A percentile compares a stretch with the other conserved stretches of the same genome.
Conservation (phyloP, 371 early-diverging fungal species). For the Coemansia sp. region DNA sequence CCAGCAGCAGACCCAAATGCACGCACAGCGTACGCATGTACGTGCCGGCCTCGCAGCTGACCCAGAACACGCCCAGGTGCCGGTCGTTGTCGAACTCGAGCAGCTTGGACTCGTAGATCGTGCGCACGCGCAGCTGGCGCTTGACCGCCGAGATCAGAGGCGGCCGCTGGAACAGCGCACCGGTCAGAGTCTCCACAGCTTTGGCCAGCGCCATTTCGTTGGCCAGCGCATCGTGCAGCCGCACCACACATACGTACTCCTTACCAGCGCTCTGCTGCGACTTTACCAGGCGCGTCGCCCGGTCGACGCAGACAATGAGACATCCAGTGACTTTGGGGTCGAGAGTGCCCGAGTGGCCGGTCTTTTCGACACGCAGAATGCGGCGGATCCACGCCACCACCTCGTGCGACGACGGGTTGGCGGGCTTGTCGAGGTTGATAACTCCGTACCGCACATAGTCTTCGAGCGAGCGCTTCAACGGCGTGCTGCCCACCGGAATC, state of each 20-base stretch:
- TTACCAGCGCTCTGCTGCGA: slow-evolving; percentile 99
- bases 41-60: slow-evolving; percentile 99
- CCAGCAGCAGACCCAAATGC: slow-evolving; percentile 96
- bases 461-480: slow-evolving; percentile 89
- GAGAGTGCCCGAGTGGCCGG: slow-evolving; percentile 99
- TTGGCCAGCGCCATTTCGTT: slow-evolving; percentile 81
- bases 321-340: slow-evolving; percentile 99
- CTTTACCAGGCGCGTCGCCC: slow-evolving; percentile 99
- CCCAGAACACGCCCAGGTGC: slow-evolving; percentile 97
- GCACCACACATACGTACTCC: slow-evolving; percentile 97
- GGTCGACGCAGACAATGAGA: slow-evolving; percentile 98
- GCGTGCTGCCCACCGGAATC: slow-evolving; percentile 93
- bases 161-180: slow-evolving; percentile 99
- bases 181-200: slow-evolving; percentile 94
- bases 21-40: slow-evolving; percentile 99
- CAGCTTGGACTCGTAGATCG: slow-evolving; percentile 95
- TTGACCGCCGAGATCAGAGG: slow-evolving; percentile 99
- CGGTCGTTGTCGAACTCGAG: slow-evolving; percentile 96
- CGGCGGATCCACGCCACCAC: slow-evolving; percentile 99
- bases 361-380: slow-evolving; percentile 98
- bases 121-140: slow-evolving; percentile 98
- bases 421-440: slow-evolving; percentile 98
- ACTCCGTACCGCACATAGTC: slow-evolving; percentile 94
- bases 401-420: slow-evolving; percentile 99
- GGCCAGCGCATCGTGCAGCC: slow-evolving; percentile 92